Evolutionary conservation across 2,329 filamentous ascomycete genomes (phyloP), one percentile per base, ranked within the genome.

Genomic region (Colletotrichum tropicicola): DNA sequence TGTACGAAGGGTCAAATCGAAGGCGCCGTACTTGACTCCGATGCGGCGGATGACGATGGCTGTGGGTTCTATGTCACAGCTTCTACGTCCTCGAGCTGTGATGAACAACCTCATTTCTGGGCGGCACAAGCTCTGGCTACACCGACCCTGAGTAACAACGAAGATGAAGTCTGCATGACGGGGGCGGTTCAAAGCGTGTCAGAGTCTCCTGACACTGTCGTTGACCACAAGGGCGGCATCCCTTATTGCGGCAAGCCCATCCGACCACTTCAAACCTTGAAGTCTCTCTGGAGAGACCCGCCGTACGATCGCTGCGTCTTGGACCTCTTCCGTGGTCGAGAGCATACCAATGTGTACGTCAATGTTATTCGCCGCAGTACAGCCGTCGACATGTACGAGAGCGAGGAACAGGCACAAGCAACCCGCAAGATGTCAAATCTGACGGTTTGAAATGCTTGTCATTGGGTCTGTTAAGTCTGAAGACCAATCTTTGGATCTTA

Each of bases 381-480:
- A 9, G 72, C 73, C 12, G 57, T 77, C 9, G 72, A 74, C 12
- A 68, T 72, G 65, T 76, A 73, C 71, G 60, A 70, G 2, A 65
- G 61, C 17, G n/a, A 44, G 9, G 28, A 43, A 21, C 35, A 47
- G 13, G 41, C n/a, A n/a, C 23, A n/a, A 5, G 9, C 41, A 3
- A 21, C 49, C 27, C 21, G 12, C 5, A 19, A 45, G 9, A 28
- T 55, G 28, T 49, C 10, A 2, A 6, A 37, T 21, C 35, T 55
- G 13, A 15, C 21, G 30, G 23, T 59, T 13, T 25, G 13, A 56
- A 27, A 21, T 32, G 32, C n/a, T 15, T 8, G 19, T 25, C 48
- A 35, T 13, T 5, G 13, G 32, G 32, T n/a, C 32, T 35, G 12
- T 35, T 15, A 13, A 15, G 32, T 15, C 32, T 15, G 9, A 35